Base-by-base conservation (phyloP, 2,329 filamentous ascomycete genomes). In the Cladophialophora yegresii region DNA sequence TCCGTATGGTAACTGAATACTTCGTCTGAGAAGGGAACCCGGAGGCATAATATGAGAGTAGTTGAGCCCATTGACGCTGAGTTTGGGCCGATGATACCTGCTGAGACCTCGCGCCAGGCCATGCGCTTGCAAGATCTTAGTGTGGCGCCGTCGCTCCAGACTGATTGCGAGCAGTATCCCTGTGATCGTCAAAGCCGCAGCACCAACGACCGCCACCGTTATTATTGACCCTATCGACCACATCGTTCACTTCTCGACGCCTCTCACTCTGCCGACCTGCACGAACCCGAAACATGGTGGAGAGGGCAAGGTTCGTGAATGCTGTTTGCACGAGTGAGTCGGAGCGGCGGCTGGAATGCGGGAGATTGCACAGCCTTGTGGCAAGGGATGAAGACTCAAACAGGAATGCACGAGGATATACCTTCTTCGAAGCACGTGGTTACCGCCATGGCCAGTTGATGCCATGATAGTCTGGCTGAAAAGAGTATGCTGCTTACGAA, bases 211-310 rank as follows among this genome's bases (percentile, higher is more conserved):
- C 13, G 67, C 67, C 32, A 68, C 63, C 20, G 47, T 56, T 43
- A 69, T 62, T 54, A 71, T 69, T 16, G 63, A 36, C 55, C 61
- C 62, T 61, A 69, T 13, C 13, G 67, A 60, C 67, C 67, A 69
- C 69, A 71, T 70, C 58, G 61, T 68, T 49, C 16, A 40, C 49
- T 32, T 45, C 54, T 56, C 20, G 28, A 26, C 20, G 58, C 54
- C 45, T 45, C 30, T 58, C 58, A 5, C 16, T 58, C 28, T 51
- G 4, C 22, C 26, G 50, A 45, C 20, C 32, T 45, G 54, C 26
- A 47, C 13, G 57, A 58, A 50, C 28, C 33, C 51, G 63, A 65
- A 64, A 30, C 43, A 58, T 56, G 53, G 60, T 61, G 40, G 60
- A 61, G 45, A 62, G 51, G 8, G 49, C 30, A 28, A 33, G 50